Evolutionary conservation across 257 asterid species (phyloP).

Genomic region (Sherardia arvensis): DNA sequence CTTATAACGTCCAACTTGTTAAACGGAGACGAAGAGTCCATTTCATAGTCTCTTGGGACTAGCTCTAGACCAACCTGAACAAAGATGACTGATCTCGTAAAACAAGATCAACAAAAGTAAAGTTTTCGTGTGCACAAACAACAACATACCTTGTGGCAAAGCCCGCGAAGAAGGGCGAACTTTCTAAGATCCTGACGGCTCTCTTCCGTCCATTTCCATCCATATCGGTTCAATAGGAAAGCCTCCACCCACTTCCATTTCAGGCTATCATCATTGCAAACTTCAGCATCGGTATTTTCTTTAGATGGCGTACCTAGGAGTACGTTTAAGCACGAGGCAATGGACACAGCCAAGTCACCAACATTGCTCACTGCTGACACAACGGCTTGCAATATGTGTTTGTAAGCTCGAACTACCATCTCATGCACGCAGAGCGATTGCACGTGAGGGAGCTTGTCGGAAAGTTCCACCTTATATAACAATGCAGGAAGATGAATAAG

Average conservation of each 20-base stretch:
- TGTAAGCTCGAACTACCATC: conserved; percentile 96
- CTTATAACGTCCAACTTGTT: conserved; percentile 65
- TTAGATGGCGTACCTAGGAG: conserved; percentile 53
- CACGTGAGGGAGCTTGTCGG: conserved; percentile 94
- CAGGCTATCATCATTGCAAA: conserved; percentile 32
- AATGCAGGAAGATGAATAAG: neutral
- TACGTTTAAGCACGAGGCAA: conserved; percentile 74
- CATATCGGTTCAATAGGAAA: conserved; percentile 56
- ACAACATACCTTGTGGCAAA: conserved; percentile 76
- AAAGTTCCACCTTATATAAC: conserved; percentile 66
- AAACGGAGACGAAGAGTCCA: conserved; percentile 77
- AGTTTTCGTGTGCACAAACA: conserved; percentile 9
- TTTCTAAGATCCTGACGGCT: conserved; percentile 53
- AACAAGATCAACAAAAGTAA: neutral
- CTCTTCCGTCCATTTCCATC: conserved; percentile 74
- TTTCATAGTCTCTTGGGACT: conserved; percentile 80
- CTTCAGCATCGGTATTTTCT: conserved; percentile 23
- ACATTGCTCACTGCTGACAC: conserved; percentile 63
- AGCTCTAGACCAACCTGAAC: conserved; percentile 86
- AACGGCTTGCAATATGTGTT: conserved; percentile 83
- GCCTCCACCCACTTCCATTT: conserved; percentile 61
- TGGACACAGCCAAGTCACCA: conserved; percentile 51
- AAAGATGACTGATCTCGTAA: conserved; percentile 18
- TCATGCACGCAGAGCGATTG: conserved; percentile 96
- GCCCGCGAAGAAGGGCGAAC: conserved; percentile 83